Evolutionary conservation across 179 eudicot genomes (phyloP).

Genomic region (Patellifolia procumbens): DNA sequence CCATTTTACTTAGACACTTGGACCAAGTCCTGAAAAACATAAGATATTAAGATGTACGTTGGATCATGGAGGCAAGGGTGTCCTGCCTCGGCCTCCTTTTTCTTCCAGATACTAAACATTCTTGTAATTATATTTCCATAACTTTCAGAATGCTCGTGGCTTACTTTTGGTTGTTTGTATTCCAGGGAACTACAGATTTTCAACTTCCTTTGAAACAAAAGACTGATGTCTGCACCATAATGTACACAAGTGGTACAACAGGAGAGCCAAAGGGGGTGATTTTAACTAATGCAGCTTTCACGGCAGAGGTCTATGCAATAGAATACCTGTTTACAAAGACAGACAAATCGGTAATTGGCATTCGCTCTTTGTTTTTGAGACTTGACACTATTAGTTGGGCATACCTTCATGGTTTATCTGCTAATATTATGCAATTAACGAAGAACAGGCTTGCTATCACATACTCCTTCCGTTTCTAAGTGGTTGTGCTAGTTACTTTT

Average conservation of each 20-base stretch:
- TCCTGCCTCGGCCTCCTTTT: neutral
- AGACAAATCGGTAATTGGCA: conserved; percentile 56
- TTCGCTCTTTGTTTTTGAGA: neutral
- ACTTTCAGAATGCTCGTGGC: neutral
- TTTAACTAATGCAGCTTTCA: conserved; percentile 62
- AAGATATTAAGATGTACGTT: neutral
- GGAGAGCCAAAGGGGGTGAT: conserved; percentile 98
- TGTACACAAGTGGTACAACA: conserved; percentile 97
- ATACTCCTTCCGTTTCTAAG: neutral
- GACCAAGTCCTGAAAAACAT: neutral
- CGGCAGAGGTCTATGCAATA: conserved; percentile 62
- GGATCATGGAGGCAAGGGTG: neutral
- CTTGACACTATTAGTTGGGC: conserved; percentile 11
- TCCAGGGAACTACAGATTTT: conserved; percentile 60
- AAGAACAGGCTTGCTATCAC: neutral
- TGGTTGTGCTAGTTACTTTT: neutral
- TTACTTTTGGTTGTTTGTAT: conserved; percentile 9
- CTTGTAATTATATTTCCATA: neutral
- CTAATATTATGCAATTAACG: neutral
- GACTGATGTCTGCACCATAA: conserved; percentile 69
- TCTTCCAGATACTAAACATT: neutral
- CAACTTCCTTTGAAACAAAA: conserved; percentile 62
- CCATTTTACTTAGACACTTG: neutral
- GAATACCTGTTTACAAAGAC: conserved; percentile 65
- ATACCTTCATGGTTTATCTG: neutral